These are phyloP conservation scores for Nakaseomyces kungkrabaensis DNA, from an alignment of 1,139 yeast genomes.

Conservation along the genomic window DNA sequence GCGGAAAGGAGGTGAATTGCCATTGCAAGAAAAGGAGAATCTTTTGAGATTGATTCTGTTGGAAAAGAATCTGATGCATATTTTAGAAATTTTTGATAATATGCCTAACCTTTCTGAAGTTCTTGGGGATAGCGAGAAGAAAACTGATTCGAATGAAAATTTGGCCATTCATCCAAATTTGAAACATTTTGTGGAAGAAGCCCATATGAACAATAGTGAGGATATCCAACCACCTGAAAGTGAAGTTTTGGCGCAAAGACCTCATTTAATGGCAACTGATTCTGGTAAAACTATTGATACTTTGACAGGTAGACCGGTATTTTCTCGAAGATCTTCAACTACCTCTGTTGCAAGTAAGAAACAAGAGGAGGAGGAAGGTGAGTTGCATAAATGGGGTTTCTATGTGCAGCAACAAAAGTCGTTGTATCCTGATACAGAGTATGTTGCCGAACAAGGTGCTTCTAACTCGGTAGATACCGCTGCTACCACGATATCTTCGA, in stretches of 20 bases:
- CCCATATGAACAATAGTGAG: background rate
- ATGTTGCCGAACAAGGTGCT: background rate
- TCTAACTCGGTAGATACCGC: background rate
- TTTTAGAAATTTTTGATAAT: conserved; percentile 43
- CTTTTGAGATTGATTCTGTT: conserved; percentile 50
- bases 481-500: background rate
- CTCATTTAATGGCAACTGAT: conserved; percentile 58
- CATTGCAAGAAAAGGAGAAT: conserved; percentile 58
- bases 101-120: conserved; percentile 15
- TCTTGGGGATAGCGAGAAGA: conserved; percentile 4
- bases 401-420: conserved; percentile 52
- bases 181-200: conserved; percentile 11
- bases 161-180: conserved; percentile 6
- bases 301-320: conserved; percentile 57
- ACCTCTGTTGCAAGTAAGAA: conserved; percentile 61
- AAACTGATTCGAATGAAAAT: background rate
- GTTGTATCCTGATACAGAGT: conserved; percentile 30
- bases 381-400: conserved; percentile 70
- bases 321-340: conserved; percentile 47
- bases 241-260: conserved; percentile 23
- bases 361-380: conserved; percentile 86
- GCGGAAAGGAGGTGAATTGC: conserved; percentile 45
- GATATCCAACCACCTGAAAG: conserved; percentile 8
- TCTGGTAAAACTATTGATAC: conserved; percentile 56
- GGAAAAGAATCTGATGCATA: conserved; percentile 54